Evolutionary conservation across 75 land plant species (phyloP), one percentile per base, ranked within the genome.

Genomic region (Isoetes taiwanensis): DNA sequence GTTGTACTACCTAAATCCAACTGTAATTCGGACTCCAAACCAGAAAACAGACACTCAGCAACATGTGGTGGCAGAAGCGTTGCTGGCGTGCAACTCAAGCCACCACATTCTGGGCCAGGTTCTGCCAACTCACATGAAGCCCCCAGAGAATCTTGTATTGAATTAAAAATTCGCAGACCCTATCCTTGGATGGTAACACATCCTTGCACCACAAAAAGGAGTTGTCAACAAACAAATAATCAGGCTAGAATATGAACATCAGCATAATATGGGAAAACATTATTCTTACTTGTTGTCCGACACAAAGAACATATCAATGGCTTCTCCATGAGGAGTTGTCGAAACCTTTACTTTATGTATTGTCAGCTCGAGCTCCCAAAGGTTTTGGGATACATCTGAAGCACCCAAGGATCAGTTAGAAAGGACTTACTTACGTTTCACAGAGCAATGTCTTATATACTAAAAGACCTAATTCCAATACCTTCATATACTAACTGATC

Each of bases 291-390:
- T 86, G 42, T 85, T 82, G 46, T 87, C 94, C 0, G 80, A 80
- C 43, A 87, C 58, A 42, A 81, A 80, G 53, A 87, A 84, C 29
- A 87, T 72, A 57, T 81, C 76, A 43, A 87, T 54, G 0, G 78
- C 85, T 72, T 34, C 76, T 12, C 85, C 85, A 61, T 87, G 90
- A 24, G 94, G 94, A 27, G 79, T 72, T 10, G 90, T 85, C 19
- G 85, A 76, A 20, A 78, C 82, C 54, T 85, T 85, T 39, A 87
- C 82, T 48, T 83, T 81, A 57, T 58, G 73, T 41, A 87, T 75
- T 24, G 80, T 76, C 30, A 87, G 70, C 65, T 87, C 94, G 5
- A 87, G 79, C 69, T 84, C 94, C 73, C 79, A 80, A 27, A 85
- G 68, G 24, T 67, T 78, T 60, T 73, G 56, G 14, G 86, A 67